phyloP scores from a whole-genome alignment of 108 stramenopile genomes.

The Fragilariopsis cylindrus region DNA sequence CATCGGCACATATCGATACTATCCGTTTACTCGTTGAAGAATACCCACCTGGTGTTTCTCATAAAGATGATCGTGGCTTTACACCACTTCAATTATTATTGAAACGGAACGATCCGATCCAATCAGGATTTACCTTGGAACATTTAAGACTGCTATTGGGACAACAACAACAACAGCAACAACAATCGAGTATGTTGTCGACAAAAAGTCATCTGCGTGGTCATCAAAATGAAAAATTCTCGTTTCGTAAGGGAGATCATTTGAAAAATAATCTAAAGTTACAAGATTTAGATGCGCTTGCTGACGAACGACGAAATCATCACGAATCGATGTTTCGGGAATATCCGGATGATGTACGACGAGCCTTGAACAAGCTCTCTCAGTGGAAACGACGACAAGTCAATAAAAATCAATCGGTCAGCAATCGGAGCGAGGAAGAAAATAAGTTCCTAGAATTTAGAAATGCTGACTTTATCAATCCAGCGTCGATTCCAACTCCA shows the following conservation, averaged over 20 bases:
- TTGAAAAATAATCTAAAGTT: constrained; percentile 29
- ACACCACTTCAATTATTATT: constrained; percentile 50
- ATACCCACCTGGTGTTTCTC: constrained; percentile 42
- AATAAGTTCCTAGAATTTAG: not conserved
- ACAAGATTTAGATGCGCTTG: constrained; percentile 29
- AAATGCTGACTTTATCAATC: constrained; percentile 21
- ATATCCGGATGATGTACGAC: constrained; percentile 39
- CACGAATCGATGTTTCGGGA: constrained; percentile 31
- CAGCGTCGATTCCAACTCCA: constrained; percentile 41
- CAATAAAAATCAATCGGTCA: constrained; percentile 14
- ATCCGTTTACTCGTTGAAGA: constrained; percentile 50
- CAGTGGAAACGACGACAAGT: constrained; percentile 43
- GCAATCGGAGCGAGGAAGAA: constrained; percentile 1
- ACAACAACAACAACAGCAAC: constrained; percentile 10
- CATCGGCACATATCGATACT: constrained; percentile 38
- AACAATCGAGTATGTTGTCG: not conserved
- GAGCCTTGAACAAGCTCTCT: constrained; percentile 25
- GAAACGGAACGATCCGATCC: constrained; percentile 32
- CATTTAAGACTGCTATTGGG: constrained; percentile 46
- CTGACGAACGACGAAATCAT: constrained; percentile 15
- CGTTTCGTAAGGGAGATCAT: constrained; percentile 47
- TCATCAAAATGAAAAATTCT: not conserved
- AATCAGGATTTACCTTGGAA: constrained; percentile 29
- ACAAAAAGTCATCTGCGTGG: not conserved
- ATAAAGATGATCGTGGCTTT: constrained; percentile 43